Evolutionary conservation across 441 rosid species (phyloP).

Genomic region (Adansonia rubrostipa): DNA sequence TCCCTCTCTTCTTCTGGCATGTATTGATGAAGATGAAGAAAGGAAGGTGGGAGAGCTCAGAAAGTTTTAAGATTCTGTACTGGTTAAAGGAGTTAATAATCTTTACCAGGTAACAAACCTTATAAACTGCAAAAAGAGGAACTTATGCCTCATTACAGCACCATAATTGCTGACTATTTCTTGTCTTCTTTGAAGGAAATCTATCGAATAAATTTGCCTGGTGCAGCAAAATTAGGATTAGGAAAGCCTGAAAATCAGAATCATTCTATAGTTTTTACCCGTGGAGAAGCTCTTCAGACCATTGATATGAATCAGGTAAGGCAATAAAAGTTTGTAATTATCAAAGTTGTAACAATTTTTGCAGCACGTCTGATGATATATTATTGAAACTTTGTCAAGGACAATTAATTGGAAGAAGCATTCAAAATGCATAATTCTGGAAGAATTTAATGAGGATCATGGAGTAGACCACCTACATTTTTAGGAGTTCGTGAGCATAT

Average conservation of each 20-base stretch:
- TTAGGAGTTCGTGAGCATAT: conserved; percentile 96
- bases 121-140: conserved; percentile 25
- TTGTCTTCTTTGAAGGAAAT: conserved; percentile 65
- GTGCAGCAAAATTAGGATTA: conserved; percentile 86
- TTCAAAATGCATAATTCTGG: conserved; percentile 93
- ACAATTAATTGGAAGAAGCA: conserved; percentile 98
- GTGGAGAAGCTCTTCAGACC: conserved; percentile 98
- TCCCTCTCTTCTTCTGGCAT: conserved; percentile 95
- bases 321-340: conserved; percentile 11
- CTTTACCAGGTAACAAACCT: conserved; percentile 78
- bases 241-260: conserved; percentile 99
- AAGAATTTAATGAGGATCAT: conserved; percentile 94
- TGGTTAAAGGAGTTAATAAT: conserved; percentile 87
- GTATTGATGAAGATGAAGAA: conserved; percentile 95
- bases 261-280: conserved; percentile 97
- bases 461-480: conserved; percentile 89
- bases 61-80: conserved; percentile 89
- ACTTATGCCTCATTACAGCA: neutral
- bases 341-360: neutral
- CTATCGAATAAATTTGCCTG: conserved; percentile 87
- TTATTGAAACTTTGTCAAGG: conserved; percentile 48
- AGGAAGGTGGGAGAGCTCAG: conserved; percentile 71
- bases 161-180: conserved; percentile 29
- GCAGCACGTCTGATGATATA: conserved; percentile 6
- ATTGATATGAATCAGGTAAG: conserved; percentile 99